Conservation (phyloP, 495 filamentous ascomycete species). For the Echria macrotheca region DNA sequence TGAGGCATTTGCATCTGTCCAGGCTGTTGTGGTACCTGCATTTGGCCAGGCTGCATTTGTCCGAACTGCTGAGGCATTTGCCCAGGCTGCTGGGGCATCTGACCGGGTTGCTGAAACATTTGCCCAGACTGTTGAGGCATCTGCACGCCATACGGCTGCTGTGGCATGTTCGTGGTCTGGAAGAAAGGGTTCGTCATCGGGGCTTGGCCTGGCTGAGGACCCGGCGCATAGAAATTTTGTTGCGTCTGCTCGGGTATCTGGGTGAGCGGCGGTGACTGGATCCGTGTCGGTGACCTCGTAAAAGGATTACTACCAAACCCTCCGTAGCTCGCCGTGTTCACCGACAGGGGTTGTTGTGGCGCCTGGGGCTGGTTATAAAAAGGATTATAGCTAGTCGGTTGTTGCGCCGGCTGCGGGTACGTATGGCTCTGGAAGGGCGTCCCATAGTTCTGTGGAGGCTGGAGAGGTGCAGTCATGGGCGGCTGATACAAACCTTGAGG, state of each 20-base stretch:
- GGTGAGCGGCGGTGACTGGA: conserved; percentile 38
- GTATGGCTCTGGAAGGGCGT: conserved; percentile 42
- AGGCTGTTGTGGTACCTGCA: conserved; percentile 25
- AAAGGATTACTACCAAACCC: conserved; percentile 39
- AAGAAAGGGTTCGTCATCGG: conserved; percentile 53
- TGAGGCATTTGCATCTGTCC: conserved; percentile 32
- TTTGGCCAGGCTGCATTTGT: too few species aligned
- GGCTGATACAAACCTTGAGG: conserved; percentile 43
- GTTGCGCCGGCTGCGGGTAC: conserved; percentile 38
- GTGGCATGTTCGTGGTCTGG: conserved; percentile 27
- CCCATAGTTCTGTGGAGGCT: conserved; percentile 49
- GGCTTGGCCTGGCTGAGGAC: conserved; percentile 25
- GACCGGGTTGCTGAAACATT: conserved; percentile 30
- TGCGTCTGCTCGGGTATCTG: conserved; percentile 50
- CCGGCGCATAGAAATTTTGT: conserved; percentile 41
- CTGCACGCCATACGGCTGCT: too few species aligned
- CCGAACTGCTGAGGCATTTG: conserved; percentile 29
- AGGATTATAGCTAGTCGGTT: conserved; percentile 53
- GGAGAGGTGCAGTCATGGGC: conserved; percentile 55
- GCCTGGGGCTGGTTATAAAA: conserved; percentile 46
- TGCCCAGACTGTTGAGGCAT: conserved; percentile 32
- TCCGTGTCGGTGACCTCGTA: conserved; percentile 40
- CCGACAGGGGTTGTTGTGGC: conserved; percentile 29
- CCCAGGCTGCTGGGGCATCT: conserved; percentile 31
- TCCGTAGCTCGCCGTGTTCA: conserved; percentile 34